phyloP scores from a whole-genome alignment of 2,329 filamentous ascomycete genomes.

The Aspergillus unguis region DNA sequence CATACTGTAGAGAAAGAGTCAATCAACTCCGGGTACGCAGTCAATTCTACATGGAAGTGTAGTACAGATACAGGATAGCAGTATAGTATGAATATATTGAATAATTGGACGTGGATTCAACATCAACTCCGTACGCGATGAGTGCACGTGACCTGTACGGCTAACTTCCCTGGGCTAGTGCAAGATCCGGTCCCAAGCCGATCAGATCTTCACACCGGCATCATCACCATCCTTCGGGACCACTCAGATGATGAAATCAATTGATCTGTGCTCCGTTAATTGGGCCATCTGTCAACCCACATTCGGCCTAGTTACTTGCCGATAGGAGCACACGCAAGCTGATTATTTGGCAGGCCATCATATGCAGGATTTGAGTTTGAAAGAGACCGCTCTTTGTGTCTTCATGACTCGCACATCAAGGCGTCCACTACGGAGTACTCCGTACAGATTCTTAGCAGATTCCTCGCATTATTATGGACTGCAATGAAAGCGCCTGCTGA shows the following conservation, averaged over 20 bases:
- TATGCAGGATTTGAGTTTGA: neutral
- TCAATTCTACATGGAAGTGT: no score
- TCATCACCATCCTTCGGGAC: neutral
- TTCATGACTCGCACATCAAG: no score
- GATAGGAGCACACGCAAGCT: neutral
- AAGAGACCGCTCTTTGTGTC: neutral
- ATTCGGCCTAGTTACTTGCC: neutral
- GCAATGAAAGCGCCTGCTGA: slow-evolving; percentile 1
- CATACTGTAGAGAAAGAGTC: no score
- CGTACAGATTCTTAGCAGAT: neutral
- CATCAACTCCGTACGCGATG: no score
- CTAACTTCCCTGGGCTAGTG: no score
- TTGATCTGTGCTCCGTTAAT: neutral
- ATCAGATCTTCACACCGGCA: neutral
- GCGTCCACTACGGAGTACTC: no score
- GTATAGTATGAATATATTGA: no score
- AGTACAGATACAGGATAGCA: no score
- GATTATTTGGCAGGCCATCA: neutral
- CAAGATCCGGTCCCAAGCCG: no score
- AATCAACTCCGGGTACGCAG: no score
- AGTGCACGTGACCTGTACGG: no score
- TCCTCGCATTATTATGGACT: neutral
- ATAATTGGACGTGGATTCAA: no score
- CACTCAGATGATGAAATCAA: neutral
- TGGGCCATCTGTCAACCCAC: neutral